phyloP scores from a whole-genome alignment of 495 filamentous ascomycete genomes.

The Podospora pseudocomata region DNA sequence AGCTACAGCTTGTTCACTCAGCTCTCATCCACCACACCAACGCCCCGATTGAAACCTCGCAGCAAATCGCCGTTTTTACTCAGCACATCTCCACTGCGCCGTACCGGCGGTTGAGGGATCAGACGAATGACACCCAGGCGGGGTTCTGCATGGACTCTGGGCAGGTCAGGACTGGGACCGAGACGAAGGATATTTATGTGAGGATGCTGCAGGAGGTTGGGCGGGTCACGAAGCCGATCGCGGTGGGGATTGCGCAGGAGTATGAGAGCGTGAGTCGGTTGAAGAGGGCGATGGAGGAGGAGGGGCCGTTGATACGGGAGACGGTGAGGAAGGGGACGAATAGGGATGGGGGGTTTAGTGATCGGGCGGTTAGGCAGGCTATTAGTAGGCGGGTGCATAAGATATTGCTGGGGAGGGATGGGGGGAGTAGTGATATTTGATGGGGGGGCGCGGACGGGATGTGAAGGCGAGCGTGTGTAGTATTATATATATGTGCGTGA shows the following conservation, averaged over 20 bases:
- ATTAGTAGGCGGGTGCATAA: conserved; percentile 70
- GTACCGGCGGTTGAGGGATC: conserved; percentile 52
- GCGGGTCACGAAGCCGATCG: conserved; percentile 68
- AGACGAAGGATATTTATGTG: conserved; percentile 63
- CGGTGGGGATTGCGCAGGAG: conserved; percentile 62
- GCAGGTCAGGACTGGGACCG: conserved; percentile 71
- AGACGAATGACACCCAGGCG: conserved; percentile 43
- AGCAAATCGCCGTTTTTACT: conserved; percentile 77
- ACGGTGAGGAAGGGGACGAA: conserved; percentile 64
- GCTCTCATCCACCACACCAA: conserved; percentile 72
- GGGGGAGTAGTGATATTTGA: conserved; percentile 59
- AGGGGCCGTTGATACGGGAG: conserved; percentile 59
- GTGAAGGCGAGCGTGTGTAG: not conserved
- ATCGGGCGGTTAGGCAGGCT: conserved; percentile 62
- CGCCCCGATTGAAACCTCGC: conserved; percentile 59
- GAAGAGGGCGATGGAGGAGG: conserved; percentile 53
- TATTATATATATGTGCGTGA: not conserved
- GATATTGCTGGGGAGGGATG: conserved; percentile 68
- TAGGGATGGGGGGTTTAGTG: conserved; percentile 61
- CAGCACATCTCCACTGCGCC: conserved; percentile 76
- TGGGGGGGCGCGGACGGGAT: not conserved
- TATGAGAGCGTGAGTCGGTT: conserved; percentile 59
- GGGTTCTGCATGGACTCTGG: conserved; percentile 82
- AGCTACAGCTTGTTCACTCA: conserved; percentile 68
- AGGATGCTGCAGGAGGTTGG: conserved; percentile 77